Percentiles rank a stretch among this genome's conserved stretches.
These are phyloP conservation scores for Zygoascus ofunaensis DNA, from an alignment of 805 yeast species.

Conservation along the genomic window DNA sequence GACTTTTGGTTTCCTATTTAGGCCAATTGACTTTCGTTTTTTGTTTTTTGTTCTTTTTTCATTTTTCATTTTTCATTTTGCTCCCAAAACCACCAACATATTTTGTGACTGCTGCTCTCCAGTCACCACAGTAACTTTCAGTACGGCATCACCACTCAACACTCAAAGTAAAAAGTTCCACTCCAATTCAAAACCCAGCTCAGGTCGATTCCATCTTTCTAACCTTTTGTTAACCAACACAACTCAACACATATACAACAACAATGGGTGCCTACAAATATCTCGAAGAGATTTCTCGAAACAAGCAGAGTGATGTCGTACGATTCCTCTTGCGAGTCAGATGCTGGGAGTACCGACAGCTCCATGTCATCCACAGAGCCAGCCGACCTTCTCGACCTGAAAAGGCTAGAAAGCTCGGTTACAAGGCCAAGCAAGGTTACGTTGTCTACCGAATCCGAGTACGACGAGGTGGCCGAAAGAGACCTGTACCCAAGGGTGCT, in stretches of 20 bases:
- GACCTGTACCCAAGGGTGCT: slow-evolving; percentile 99
- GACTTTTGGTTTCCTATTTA: too few species aligned
- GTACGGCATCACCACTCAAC: not conserved
- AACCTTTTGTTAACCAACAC: not conserved
- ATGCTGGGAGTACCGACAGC: slow-evolving; percentile 99
- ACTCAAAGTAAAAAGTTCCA: slow-evolving; percentile 1
- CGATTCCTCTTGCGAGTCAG: slow-evolving; percentile 99
- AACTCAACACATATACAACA: slow-evolving; percentile 3
- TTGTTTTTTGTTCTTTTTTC: too few species aligned
- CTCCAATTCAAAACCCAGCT: not conserved
- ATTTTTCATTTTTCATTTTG: not conserved
- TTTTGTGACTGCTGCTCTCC: not conserved
- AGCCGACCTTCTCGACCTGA: slow-evolving; percentile 98
- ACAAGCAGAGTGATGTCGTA: slow-evolving; percentile 99
- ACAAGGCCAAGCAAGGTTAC: slow-evolving; percentile 99
- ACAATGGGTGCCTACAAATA: slow-evolving; percentile 98
- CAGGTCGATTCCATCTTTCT: not conserved
- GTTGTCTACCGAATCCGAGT: slow-evolving; percentile 98
- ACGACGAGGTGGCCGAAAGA: slow-evolving; percentile 99
- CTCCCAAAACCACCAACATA: not conserved
- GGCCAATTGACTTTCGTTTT: too few species aligned
- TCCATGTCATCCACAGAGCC: slow-evolving; percentile 97
- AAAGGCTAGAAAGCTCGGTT: slow-evolving; percentile 99
- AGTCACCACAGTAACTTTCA: not conserved
- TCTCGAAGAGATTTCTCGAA: slow-evolving; percentile 98